These are phyloP conservation scores for Colletotrichum sp. DNA, from an alignment of 2,329 filamentous ascomycete species.

Conservation along the genomic window DNA sequence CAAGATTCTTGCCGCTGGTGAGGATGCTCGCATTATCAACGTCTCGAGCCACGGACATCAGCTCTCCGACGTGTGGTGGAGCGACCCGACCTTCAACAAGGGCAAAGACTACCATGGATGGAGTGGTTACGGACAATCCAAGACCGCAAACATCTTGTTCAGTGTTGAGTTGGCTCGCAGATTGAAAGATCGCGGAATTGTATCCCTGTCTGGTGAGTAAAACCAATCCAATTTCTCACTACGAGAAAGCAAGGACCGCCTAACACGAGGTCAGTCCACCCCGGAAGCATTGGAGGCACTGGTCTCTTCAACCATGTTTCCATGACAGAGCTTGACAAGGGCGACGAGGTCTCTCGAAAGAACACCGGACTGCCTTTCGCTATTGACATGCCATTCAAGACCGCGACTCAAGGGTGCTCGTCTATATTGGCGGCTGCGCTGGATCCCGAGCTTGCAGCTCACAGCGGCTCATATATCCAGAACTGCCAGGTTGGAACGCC, in stretches of 20 bases:
- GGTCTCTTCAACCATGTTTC: neutral
- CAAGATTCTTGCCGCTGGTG: neutral
- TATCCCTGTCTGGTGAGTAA: neutral
- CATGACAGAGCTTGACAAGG: neutral
- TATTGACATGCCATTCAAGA: neutral
- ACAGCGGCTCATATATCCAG: neutral
- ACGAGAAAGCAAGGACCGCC: rapidly evolving
- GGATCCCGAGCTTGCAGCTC: neutral
- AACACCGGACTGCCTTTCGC: neutral
- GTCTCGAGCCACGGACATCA: neutral
- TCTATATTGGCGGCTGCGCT: neutral
- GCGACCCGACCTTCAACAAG: neutral
- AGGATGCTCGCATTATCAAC: neutral
- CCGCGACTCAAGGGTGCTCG: neutral
- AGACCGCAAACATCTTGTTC: neutral
- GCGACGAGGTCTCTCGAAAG: neutral
- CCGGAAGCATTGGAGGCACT: neutral
- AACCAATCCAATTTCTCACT: rapidly evolving
- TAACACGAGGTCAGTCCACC: neutral
- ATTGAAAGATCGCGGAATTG: neutral
- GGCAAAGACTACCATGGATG: neutral
- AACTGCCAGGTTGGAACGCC: neutral
- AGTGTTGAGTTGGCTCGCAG: neutral
- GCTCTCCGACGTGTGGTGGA: neutral
- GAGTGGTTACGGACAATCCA: neutral